Conservation (phyloP, 768 basidiomycete species). For the Phylloporus sp. region DNA sequence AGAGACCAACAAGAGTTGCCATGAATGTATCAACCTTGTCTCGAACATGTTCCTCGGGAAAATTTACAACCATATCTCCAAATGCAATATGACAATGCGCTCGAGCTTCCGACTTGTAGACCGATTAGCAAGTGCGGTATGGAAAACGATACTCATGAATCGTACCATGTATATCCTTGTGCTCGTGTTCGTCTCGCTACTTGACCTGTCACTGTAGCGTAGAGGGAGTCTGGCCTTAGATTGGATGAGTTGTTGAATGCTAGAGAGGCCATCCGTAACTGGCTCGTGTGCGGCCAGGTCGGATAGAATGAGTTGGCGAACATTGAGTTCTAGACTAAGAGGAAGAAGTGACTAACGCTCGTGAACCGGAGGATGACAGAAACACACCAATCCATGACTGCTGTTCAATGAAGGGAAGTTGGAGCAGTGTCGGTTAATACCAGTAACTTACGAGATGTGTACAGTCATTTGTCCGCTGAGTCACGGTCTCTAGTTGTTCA, state of each 20-base stretch:
- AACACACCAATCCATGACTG: conserved; percentile 48
- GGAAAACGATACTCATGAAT: not conserved
- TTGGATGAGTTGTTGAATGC: conserved; percentile 53
- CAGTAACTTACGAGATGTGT: too few relatives aligned
- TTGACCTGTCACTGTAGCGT: conserved; percentile 8
- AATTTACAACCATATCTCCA: conserved; percentile 67
- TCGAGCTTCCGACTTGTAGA: conserved; percentile 56
- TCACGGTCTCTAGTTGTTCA: not conserved
- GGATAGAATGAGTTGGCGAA: conserved; percentile 68
- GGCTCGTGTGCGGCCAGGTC: conserved; percentile 63
- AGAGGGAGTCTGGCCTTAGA: conserved; percentile 52
- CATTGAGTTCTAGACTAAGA: conserved; percentile 68
- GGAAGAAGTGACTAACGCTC: not conserved
- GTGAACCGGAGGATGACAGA: not conserved
- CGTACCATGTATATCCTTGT: conserved; percentile 55
- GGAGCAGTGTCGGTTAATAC: too few relatives aligned
- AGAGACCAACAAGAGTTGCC: conserved; percentile 57
- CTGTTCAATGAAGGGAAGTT: not conserved
- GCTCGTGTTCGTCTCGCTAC: conserved; percentile 12
- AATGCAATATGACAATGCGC: conserved; percentile 82
- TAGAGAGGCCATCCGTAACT: conserved; percentile 40
- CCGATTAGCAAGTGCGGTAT: not conserved
- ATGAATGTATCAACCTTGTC: conserved; percentile 50
- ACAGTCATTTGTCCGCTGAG: too few relatives aligned
- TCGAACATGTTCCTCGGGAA: conserved; percentile 48